These are phyloP conservation scores for Tilletia caries DNA, from an alignment of 1,284 basidiomycete genomes.

Conservation along the genomic window DNA sequence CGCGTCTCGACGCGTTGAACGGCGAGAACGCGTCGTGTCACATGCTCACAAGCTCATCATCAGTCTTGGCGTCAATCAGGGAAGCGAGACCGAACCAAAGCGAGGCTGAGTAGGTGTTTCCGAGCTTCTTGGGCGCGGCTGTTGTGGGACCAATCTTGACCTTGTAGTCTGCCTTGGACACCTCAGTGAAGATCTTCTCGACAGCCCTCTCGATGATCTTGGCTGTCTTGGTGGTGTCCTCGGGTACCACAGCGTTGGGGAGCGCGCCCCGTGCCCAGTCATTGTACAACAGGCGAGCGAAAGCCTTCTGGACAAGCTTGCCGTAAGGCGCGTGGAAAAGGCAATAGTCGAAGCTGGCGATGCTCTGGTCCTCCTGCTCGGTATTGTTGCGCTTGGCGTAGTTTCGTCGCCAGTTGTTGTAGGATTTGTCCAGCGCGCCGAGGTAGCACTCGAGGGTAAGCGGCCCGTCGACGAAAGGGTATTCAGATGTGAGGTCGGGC, in stretches of 20 bases:
- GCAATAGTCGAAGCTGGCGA: constrained; percentile 79
- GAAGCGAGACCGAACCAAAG: constrained; percentile 87
- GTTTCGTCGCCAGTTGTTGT: constrained; percentile 82
- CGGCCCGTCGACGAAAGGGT: constrained; percentile 95
- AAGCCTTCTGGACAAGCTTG: constrained; percentile 96
- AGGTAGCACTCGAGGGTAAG: constrained; percentile 94
- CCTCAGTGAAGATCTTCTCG: constrained; percentile 66
- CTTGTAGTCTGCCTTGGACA: constrained; percentile 35
- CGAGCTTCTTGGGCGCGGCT: constrained; percentile 56
- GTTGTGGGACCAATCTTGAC: constrained; percentile 48
- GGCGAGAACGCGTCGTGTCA: no score
- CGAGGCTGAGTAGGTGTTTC: constrained; percentile 99
- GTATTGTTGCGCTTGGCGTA: constrained; percentile 60
- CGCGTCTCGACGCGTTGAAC: not conserved
- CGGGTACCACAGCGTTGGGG: constrained; percentile 13
- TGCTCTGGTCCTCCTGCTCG: constrained; percentile 59
- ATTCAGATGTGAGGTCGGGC: constrained; percentile 62
- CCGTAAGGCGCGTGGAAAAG: constrained; percentile 85
- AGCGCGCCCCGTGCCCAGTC: constrained; percentile 61
- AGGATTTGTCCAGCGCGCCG: constrained; percentile 85
- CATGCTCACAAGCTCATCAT: constrained; percentile 8
- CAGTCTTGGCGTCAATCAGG: constrained; percentile 14
- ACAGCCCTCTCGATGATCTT: constrained; percentile 81
- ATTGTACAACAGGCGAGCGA: constrained; percentile 86
- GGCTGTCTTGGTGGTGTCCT: constrained; percentile 21